Percentiles rank a stretch among this genome's conserved stretches.
phyloP scores from a whole-genome alignment of 768 basidiomycete genomes.

The Tricholomella constricta region DNA sequence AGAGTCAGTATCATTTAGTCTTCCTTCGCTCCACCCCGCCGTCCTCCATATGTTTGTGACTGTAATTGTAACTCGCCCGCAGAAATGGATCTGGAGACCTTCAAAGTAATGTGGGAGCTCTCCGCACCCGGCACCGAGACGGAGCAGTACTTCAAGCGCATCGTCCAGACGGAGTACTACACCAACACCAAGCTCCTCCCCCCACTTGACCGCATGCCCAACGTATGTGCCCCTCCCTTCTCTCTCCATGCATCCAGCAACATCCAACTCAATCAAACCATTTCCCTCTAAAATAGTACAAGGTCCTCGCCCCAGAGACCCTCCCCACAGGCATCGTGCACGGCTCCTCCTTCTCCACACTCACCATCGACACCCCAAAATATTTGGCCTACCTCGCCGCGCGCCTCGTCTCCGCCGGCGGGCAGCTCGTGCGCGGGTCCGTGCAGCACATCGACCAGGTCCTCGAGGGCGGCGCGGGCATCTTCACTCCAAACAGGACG shows the following conservation, averaged over 20 bases:
- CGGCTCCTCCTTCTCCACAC: conserved; percentile 63
- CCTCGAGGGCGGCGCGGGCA: conserved; percentile 56
- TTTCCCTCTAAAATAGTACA: conserved; percentile 31
- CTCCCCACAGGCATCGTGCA: conserved; percentile 36
- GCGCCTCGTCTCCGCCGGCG: conserved; percentile 67
- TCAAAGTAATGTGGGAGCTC: conserved; percentile 73
- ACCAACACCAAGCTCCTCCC: conserved; percentile 39
- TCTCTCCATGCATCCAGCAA: too few relatives aligned
- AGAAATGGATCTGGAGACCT: conserved; percentile 76
- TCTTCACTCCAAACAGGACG: conserved; percentile 24
- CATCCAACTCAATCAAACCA: not conserved
- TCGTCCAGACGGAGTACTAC: conserved; percentile 65
- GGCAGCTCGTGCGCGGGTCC: conserved; percentile 54
- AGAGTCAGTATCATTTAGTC: conserved; percentile 39
- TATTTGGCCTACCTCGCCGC: conserved; percentile 74
- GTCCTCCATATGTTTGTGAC: not conserved
- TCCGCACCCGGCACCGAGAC: conserved; percentile 58
- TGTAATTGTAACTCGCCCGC: not conserved
- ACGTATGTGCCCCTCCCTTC: conserved; percentile 35
- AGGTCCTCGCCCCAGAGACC: conserved; percentile 31
- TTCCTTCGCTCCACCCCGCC: not conserved
- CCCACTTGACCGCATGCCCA: conserved; percentile 54
- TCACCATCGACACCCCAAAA: conserved; percentile 69
- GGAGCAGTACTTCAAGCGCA: conserved; percentile 65
- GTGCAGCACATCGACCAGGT: conserved; percentile 74